Percentiles rank a stretch among this genome's conserved stretches.
phyloP scores from a whole-genome alignment of 2,329 filamentous ascomycete genomes.

The Ceratocystiopsis brevicomis region DNA sequence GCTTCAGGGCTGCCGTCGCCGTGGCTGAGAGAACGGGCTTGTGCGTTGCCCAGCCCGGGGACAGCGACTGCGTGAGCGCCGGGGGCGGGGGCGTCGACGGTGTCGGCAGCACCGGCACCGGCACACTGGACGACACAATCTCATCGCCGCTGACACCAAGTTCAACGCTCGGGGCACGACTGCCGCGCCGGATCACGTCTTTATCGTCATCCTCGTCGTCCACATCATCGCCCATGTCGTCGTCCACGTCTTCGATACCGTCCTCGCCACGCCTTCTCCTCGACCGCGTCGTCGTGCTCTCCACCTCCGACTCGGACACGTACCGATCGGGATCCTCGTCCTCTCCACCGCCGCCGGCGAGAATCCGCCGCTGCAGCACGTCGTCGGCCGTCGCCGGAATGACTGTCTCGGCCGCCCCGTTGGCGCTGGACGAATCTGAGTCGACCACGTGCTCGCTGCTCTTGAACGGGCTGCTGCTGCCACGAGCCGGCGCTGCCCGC shows the following conservation, averaged over 20 bases:
- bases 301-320: too few relatives aligned
- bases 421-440: neutral
- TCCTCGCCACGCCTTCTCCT: neutral
- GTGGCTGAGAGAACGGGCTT: neutral
- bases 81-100: neutral
- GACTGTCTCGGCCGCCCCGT: too few relatives aligned
- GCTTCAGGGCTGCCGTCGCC: too few relatives aligned
- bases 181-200: too few relatives aligned
- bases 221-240: neutral
- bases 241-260: neutral
- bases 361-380: too few relatives aligned
- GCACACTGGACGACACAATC: neutral
- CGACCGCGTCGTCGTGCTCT: neutral
- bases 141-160: too few relatives aligned
- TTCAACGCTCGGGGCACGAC: neutral
- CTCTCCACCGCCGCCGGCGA: too few relatives aligned
- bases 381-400: too few relatives aligned
- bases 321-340: neutral
- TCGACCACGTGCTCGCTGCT: slow-evolving; percentile 2
- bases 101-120: neutral
- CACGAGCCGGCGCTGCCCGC: neutral
- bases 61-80: slow-evolving; percentile 2
- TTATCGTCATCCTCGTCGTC: neutral
- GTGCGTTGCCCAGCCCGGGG: slow-evolving; percentile 1
- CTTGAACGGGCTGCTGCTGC: neutral